Conservation (phyloP, 2,329 filamentous ascomycete species). For the Fusarium bulbicola region DNA sequence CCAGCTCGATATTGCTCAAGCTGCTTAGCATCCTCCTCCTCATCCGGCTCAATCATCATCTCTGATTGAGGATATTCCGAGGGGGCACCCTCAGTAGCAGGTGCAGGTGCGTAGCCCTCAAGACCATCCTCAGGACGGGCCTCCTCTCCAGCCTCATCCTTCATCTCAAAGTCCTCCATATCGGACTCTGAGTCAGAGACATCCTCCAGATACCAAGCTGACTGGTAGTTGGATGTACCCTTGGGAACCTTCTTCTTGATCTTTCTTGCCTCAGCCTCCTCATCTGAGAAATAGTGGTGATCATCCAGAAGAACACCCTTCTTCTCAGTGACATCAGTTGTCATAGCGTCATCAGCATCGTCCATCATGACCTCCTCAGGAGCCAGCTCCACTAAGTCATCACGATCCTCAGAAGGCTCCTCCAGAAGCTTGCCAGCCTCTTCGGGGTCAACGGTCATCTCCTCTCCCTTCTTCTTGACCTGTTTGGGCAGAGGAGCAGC, state of each 20-base stretch:
- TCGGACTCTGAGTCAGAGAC: constrained; percentile 89
- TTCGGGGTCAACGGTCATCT: constrained; percentile 78
- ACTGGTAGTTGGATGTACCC: constrained; percentile 93
- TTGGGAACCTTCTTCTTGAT: constrained; percentile 81
- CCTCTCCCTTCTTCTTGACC: constrained; percentile 69
- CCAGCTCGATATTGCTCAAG: constrained; percentile 82
- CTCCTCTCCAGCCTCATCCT: constrained; percentile 65
- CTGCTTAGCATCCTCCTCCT: constrained; percentile 80
- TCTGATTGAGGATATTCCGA: constrained; percentile 96
- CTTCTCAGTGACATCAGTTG: constrained; percentile 57
- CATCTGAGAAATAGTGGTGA: constrained; percentile 97
- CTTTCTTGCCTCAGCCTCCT: constrained; percentile 57
- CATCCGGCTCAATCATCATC: constrained; percentile 86
- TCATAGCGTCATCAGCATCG: constrained; percentile 60
- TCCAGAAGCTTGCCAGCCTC: constrained; percentile 70
- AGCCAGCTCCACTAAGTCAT: constrained; percentile 83
- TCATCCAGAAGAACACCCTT: constrained; percentile 95
- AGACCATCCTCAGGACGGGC: constrained; percentile 84
- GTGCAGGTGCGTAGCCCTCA: constrained; percentile 72
- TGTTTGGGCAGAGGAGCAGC: constrained; percentile 73
- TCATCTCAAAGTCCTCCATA: constrained; percentile 71
- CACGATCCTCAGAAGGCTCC: constrained; percentile 78
- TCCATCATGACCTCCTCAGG: constrained; percentile 86
- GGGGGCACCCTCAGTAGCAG: constrained; percentile 79
- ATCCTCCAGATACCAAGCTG: constrained; percentile 89